Conservation (phyloP, 140 eudicot species). For the Flaveria floridana region DNA sequence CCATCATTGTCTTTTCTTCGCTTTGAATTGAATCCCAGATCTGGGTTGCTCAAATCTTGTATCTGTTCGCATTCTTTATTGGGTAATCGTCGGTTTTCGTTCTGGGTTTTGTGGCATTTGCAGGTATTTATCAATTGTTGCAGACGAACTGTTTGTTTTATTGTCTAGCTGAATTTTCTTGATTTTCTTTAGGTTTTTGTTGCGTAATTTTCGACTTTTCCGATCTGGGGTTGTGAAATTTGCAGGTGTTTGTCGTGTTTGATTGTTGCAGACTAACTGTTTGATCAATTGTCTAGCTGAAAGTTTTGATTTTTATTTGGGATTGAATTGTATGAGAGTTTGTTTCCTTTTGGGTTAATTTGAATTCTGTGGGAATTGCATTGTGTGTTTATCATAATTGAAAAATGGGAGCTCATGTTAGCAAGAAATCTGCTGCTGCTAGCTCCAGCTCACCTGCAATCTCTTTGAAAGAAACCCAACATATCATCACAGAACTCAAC, state of each 20-base stretch:
- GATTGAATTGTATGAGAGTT: background rate
- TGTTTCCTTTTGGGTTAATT: constrained; percentile 8
- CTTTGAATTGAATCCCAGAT: background rate
- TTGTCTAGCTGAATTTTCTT: background rate
- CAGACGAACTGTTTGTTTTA: background rate
- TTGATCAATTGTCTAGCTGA: constrained; percentile 15
- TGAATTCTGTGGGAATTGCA: background rate
- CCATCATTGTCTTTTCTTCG: background rate
- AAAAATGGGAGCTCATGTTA: constrained; percentile 75
- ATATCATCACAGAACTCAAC: constrained; percentile 54
- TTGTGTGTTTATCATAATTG: background rate
- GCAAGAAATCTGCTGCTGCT: constrained; percentile 64
- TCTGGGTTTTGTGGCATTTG: constrained; percentile 4
- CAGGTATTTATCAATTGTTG: background rate
- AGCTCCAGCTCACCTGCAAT: constrained; percentile 36
- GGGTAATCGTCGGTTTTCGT: background rate
- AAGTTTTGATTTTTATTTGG: background rate
- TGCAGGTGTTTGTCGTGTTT: constrained; percentile 1
- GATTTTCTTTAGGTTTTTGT: background rate
- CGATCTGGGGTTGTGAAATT: background rate
- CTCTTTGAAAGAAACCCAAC: constrained; percentile 45
- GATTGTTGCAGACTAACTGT: constrained; percentile 29
- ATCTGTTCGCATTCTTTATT: no score
- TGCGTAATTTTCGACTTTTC: no score
- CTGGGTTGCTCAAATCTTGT: no score